A percentile compares a stretch with the other conserved stretches of the same genome.
These are phyloP conservation scores for Irpex sp. DNA, from an alignment of 1,284 basidiomycete genomes.

Conservation along the genomic window DNA sequence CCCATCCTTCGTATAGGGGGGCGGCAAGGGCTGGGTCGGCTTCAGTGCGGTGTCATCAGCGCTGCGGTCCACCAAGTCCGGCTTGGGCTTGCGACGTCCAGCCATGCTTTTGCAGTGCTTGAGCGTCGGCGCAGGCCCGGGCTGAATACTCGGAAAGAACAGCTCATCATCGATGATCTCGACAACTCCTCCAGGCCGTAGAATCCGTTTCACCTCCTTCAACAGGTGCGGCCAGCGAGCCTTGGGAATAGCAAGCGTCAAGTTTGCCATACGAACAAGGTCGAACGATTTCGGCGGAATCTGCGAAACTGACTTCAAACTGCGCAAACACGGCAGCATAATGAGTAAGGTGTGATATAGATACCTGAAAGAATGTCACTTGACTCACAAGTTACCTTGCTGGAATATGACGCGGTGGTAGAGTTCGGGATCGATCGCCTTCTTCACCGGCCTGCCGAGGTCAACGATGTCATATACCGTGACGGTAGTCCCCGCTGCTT, in stretches of 20 bases:
- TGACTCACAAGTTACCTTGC: constrained; percentile 54
- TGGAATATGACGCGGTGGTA: constrained; percentile 49
- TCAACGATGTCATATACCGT: constrained; percentile 63
- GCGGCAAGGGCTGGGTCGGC: neutral
- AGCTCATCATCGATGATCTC: constrained; percentile 71
- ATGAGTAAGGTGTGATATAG: neutral
- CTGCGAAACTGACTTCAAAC: constrained; percentile 44
- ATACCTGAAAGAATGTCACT: constrained; percentile 21
- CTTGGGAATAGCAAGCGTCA: constrained; percentile 53
- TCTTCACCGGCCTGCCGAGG: constrained; percentile 27
- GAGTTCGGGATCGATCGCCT: constrained; percentile 14
- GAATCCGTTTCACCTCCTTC: constrained; percentile 51
- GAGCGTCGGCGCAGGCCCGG: constrained; percentile 1
- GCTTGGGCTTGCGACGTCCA: neutral
- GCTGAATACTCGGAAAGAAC: constrained; percentile 48
- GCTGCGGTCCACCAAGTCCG: constrained; percentile 26
- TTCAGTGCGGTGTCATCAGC: neutral
- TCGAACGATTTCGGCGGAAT: constrained; percentile 61
- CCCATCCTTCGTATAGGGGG: constrained; percentile 16
- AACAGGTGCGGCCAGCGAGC: constrained; percentile 54
- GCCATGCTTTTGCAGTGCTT: neutral
- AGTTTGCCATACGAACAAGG: constrained; percentile 62
- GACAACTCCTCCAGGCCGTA: constrained; percentile 53
- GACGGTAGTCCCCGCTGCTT: constrained; percentile 38
- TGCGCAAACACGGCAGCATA: constrained; percentile 31